phyloP scores from a whole-genome alignment of 768 basidiomycete species.

The Lepiota brunneoincarnata region DNA sequence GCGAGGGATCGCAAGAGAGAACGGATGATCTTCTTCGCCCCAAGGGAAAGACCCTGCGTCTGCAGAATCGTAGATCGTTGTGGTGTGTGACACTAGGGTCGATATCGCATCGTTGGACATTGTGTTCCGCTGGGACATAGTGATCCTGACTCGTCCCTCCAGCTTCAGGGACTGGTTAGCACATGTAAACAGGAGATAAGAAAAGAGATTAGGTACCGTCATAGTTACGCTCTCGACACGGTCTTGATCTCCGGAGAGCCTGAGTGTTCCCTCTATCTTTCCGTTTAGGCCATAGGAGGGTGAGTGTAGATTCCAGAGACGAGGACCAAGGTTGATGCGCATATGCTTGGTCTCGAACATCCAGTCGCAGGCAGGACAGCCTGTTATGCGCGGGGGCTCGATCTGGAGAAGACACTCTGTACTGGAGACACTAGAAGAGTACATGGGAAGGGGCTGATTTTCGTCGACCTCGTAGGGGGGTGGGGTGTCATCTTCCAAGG shows the following conservation, averaged over 20 bases:
- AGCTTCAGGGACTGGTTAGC: constrained; percentile 25
- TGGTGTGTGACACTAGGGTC: constrained; percentile 24
- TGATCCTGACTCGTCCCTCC: constrained; percentile 32
- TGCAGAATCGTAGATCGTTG: constrained; percentile 24
- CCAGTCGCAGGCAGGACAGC: constrained; percentile 29
- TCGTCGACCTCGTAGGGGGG: constrained; percentile 19
- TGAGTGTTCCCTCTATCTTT: constrained; percentile 36
- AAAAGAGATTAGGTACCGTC: constrained; percentile 26
- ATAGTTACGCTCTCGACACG: constrained; percentile 35
- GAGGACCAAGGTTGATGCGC: constrained; percentile 37
- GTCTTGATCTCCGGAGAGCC: constrained; percentile 30
- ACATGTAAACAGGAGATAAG: background rate
- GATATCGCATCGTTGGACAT: constrained; percentile 22
- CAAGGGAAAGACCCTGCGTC: constrained; percentile 18
- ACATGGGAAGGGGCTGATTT: constrained; percentile 18
- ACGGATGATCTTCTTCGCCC: constrained; percentile 27
- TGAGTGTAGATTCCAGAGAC: constrained; percentile 32
- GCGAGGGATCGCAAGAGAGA: constrained; percentile 38
- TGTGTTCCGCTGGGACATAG: constrained; percentile 26
- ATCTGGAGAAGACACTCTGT: constrained; percentile 35
- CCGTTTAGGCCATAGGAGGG: constrained; percentile 43
- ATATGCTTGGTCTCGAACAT: constrained; percentile 37
- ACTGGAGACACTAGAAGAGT: constrained; percentile 25
- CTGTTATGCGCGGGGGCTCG: constrained; percentile 21
- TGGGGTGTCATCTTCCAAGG: constrained; percentile 6